Evolutionary conservation across 2,329 filamentous ascomycete genomes (phyloP).

Genomic region (Tolypocladium endophyticum): DNA sequence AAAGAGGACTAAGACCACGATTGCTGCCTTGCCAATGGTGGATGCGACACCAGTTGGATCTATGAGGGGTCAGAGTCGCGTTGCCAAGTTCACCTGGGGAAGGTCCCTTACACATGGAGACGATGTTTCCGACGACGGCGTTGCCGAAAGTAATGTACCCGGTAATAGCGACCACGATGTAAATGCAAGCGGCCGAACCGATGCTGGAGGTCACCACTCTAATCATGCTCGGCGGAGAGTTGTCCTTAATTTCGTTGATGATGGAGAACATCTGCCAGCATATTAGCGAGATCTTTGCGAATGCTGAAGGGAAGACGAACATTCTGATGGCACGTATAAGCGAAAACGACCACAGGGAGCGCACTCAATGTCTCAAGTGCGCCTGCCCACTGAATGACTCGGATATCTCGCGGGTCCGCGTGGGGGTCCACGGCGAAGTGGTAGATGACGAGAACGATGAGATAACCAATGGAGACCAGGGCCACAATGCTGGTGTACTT

Average conservation of each 20-base stretch:
- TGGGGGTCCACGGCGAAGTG: slow-evolving; percentile 79
- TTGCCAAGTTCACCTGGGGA: background rate
- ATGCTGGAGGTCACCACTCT: slow-evolving; percentile 75
- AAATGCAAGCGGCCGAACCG: slow-evolving; percentile 76
- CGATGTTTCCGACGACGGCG: slow-evolving; percentile 81
- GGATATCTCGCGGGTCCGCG: slow-evolving; percentile 62
- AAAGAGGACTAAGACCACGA: slow-evolving; percentile 92
- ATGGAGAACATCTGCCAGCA: slow-evolving; percentile 85
- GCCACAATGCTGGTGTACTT: slow-evolving; percentile 95
- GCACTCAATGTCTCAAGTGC: slow-evolving; percentile 70
- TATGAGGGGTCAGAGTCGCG: slow-evolving; percentile 12
- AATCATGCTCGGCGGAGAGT: slow-evolving; percentile 63
- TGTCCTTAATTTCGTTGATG: slow-evolving; percentile 84
- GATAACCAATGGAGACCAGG: slow-evolving; percentile 83
- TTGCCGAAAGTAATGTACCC: slow-evolving; percentile 95
- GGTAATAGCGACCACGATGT: slow-evolving; percentile 85
- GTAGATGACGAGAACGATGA: slow-evolving; percentile 86
- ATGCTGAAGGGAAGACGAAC: slow-evolving; percentile 33
- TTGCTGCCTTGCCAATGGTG: slow-evolving; percentile 88
- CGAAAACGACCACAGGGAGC: slow-evolving; percentile 92
- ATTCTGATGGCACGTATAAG: slow-evolving; percentile 99
- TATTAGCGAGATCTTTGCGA: slow-evolving; percentile 10
- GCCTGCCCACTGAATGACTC: slow-evolving; percentile 69
- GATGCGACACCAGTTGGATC: slow-evolving; percentile 51
- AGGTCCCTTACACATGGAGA: slow-evolving; percentile 66